Percentiles rank a stretch among this genome's conserved stretches.
These are phyloP conservation scores for Puccinia polysora DNA, from an alignment of 1,284 basidiomycete species.

Conservation along the genomic window DNA sequence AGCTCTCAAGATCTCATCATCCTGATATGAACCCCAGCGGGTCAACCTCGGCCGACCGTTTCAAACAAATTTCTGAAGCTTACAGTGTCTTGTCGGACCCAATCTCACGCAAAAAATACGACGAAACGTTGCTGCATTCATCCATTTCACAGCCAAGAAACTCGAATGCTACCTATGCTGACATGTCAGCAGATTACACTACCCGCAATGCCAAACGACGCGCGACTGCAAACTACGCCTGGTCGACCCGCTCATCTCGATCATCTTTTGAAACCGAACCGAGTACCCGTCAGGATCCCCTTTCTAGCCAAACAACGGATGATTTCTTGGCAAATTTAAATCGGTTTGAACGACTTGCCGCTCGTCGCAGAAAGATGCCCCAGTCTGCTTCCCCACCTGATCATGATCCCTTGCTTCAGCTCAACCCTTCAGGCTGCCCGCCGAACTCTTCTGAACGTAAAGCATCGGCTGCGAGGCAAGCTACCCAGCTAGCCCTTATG, in stretches of 20 bases:
- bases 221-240: slow-evolving; percentile 30
- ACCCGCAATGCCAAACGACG: neutral
- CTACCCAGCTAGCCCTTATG: slow-evolving; percentile 25
- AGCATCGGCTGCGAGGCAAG: slow-evolving; percentile 3
- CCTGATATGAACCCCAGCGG: slow-evolving; percentile 26
- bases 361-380: neutral
- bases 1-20: slow-evolving; percentile 34
- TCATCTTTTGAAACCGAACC: neutral
- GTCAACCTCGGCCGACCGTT: neutral
- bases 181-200: neutral
- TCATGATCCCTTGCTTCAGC: neutral
- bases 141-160: too few species aligned
- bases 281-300: neutral
- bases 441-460: neutral
- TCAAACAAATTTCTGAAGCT: slow-evolving; percentile 29
- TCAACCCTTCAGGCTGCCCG: neutral
- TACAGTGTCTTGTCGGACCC: slow-evolving; percentile 27
- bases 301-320: neutral
- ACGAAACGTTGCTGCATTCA: neutral
- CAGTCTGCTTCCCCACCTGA: neutral
- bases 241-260: slow-evolving; percentile 16
- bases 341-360: slow-evolving; percentile 27
- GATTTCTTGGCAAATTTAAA: slow-evolving; percentile 19
- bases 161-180: neutral
- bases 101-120: neutral